These are phyloP conservation scores for Candida ponderosae DNA, from an alignment of 805 yeast genomes.

Conservation along the genomic window DNA sequence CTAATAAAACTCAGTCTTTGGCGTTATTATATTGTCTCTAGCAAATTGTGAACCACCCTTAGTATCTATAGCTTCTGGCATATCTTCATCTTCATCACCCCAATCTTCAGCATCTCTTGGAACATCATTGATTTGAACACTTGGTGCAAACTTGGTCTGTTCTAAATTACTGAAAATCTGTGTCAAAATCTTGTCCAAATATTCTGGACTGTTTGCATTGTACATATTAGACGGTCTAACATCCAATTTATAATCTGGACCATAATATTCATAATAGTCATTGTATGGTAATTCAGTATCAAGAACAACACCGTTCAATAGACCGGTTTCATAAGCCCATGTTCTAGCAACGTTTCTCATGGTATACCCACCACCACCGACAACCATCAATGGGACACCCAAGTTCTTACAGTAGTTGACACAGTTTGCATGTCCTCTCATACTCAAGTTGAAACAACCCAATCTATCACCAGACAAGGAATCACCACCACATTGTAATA, in stretches of 20 bases:
- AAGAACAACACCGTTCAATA: constrained; percentile 60
- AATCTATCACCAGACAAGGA: constrained; percentile 88
- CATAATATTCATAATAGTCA: constrained; percentile 94
- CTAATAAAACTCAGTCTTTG: constrained; percentile 65
- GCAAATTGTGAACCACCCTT: constrained; percentile 87
- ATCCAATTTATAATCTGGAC: constrained; percentile 92
- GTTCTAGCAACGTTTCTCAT: constrained; percentile 90
- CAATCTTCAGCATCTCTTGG: constrained; percentile 84
- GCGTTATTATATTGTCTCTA: constrained; percentile 64
- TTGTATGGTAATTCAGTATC: constrained; percentile 49
- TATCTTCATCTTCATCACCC: constrained; percentile 84
- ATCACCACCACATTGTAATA: constrained; percentile 97
- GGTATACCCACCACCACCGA: constrained; percentile 98
- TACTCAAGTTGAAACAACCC: constrained; percentile 89
- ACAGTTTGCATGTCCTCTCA: constrained; percentile 93
- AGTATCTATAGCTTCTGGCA: constrained; percentile 71
- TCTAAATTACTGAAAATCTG: constrained; percentile 75
- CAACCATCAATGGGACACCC: constrained; percentile 81
- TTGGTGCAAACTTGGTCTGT: constrained; percentile 93
- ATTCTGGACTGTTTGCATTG: constrained; percentile 91
- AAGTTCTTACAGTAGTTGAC: constrained; percentile 83
- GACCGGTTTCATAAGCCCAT: constrained; percentile 93
- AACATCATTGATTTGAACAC: constrained; percentile 85
- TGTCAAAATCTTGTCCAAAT: constrained; percentile 73
- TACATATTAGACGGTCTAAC: constrained; percentile 95